phyloP scores from a whole-genome alignment of 176 grass and related monocot species.

The Secale cereale region DNA sequence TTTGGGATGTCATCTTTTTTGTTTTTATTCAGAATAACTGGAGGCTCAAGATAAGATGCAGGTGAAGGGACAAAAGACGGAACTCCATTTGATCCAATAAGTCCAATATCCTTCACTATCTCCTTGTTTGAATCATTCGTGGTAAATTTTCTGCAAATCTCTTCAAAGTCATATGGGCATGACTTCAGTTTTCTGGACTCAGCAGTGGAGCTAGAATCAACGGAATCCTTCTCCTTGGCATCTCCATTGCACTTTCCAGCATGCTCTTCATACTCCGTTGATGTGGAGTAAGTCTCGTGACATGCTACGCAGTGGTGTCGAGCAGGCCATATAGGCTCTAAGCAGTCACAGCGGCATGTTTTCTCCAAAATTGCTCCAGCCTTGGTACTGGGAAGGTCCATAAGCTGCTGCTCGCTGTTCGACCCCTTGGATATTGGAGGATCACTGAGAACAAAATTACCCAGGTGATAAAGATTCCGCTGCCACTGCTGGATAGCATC shows the following conservation, averaged over 20 bases:
- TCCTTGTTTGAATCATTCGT: slow-evolving; percentile 84
- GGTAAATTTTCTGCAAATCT: slow-evolving; percentile 72
- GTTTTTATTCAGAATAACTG: slow-evolving; percentile 42
- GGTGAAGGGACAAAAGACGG: slow-evolving; percentile 72
- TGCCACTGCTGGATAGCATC: slow-evolving; percentile 84
- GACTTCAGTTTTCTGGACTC: slow-evolving; percentile 41
- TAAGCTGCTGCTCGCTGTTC: slow-evolving; percentile 29
- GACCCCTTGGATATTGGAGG: slow-evolving; percentile 27
- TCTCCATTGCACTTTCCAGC: slow-evolving; percentile 61
- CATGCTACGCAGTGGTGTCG: slow-evolving; percentile 76
- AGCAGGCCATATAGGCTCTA: slow-evolving; percentile 85
- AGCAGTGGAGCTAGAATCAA: slow-evolving; percentile 11
- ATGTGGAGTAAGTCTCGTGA: slow-evolving; percentile 61
- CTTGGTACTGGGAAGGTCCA: slow-evolving; percentile 52
- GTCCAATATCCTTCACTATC: slow-evolving; percentile 71
- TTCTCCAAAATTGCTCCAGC: slow-evolving; percentile 66
- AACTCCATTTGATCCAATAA: slow-evolving; percentile 69
- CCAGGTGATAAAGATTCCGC: slow-evolving; percentile 45
- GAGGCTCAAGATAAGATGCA: slow-evolving; percentile 59
- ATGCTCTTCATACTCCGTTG: slow-evolving; percentile 69
- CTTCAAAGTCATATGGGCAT: slow-evolving; percentile 81
- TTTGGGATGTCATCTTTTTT: slow-evolving; percentile 36
- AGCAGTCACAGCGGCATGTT: slow-evolving; percentile 76
- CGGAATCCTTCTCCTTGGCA: slow-evolving; percentile 46
- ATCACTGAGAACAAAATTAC: slow-evolving; percentile 30